A percentile compares a stretch with the other conserved stretches of the same genome.
phyloP scores from a whole-genome alignment of 2,329 filamentous ascomycete genomes.

The Neurospora sp. region DNA sequence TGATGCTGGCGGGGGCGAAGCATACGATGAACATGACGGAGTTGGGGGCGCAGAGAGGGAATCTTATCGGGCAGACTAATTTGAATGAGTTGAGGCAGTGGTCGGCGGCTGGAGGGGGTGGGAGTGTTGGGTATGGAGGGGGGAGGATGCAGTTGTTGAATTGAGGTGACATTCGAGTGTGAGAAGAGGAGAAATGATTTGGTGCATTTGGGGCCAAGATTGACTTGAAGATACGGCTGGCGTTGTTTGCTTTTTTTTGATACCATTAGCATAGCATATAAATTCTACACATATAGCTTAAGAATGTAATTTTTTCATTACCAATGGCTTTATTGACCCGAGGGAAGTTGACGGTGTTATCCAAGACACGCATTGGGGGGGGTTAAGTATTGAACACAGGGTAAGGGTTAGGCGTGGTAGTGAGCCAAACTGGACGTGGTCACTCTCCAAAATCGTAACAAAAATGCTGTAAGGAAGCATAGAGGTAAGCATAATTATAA shows the following conservation, averaged over 20 bases:
- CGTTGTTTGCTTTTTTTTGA: background rate
- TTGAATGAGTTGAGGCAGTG: too few species aligned
- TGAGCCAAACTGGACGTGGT: background rate
- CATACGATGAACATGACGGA: too few species aligned
- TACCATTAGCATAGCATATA: background rate
- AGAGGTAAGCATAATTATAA: background rate
- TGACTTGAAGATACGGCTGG: background rate
- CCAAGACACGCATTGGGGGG: background rate
- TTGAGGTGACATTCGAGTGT: background rate
- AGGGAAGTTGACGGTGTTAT: background rate
- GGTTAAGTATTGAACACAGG: background rate
- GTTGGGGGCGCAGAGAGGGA: too few species aligned
- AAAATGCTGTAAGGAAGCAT: background rate
- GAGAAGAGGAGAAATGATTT: too few species aligned
- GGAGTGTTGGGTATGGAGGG: background rate
- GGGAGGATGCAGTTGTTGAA: background rate
- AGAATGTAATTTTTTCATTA: background rate
- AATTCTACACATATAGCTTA: background rate
- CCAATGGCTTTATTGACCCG: background rate
- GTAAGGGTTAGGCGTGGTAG: background rate
- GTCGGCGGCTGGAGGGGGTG: background rate
- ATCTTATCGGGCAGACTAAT: too few species aligned
- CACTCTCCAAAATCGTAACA: background rate
- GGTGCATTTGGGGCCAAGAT: background rate
- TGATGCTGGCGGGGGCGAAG: too few species aligned